Percentiles rank a stretch among this genome's conserved stretches.
These are phyloP conservation scores for Russula emetica DNA, from an alignment of 768 basidiomycete species.

Conservation along the genomic window DNA sequence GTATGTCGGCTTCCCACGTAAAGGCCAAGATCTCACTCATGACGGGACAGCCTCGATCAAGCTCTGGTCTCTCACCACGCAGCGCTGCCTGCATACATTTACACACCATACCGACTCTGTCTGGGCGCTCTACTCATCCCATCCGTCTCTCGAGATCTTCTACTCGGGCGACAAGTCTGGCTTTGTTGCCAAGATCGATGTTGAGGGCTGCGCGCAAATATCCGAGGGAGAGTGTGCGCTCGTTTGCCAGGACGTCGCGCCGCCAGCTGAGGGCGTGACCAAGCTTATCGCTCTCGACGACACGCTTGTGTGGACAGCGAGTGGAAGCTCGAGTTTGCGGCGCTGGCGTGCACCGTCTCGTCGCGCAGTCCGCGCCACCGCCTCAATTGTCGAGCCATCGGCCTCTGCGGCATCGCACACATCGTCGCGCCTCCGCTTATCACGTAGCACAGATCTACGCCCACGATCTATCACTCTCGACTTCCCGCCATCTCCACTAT, in stretches of 20 bases:
- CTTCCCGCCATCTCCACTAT: constrained; percentile 20
- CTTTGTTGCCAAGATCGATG: constrained; percentile 86
- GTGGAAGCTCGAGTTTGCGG: constrained; percentile 72
- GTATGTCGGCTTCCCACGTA: constrained; percentile 29
- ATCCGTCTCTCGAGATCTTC: constrained; percentile 82
- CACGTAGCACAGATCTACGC: constrained; percentile 23
- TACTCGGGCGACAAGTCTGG: constrained; percentile 94
- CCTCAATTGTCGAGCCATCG: constrained; percentile 25
- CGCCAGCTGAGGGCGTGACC: constrained; percentile 65
- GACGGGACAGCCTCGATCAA: constrained; percentile 63
- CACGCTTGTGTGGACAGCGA: constrained; percentile 84
- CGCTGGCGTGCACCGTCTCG: constrained; percentile 73
- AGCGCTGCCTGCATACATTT: constrained; percentile 93
- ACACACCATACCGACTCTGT: constrained; percentile 92
- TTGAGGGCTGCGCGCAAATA: constrained; percentile 74
- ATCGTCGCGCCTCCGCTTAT: constrained; percentile 13
- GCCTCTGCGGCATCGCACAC: neutral
- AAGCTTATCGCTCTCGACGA: constrained; percentile 82
- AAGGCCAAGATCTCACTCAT: constrained; percentile 16
- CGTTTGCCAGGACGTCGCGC: constrained; percentile 57
- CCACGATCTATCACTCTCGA: constrained; percentile 26
- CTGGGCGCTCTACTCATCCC: constrained; percentile 86
- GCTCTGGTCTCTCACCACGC: constrained; percentile 87
- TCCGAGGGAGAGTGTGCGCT: constrained; percentile 87
- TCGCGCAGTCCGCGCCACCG: constrained; percentile 36